Evolutionary conservation across 1,284 basidiomycete genomes (phyloP).

Genomic region (Rhodotorula mucilaginosa): DNA sequence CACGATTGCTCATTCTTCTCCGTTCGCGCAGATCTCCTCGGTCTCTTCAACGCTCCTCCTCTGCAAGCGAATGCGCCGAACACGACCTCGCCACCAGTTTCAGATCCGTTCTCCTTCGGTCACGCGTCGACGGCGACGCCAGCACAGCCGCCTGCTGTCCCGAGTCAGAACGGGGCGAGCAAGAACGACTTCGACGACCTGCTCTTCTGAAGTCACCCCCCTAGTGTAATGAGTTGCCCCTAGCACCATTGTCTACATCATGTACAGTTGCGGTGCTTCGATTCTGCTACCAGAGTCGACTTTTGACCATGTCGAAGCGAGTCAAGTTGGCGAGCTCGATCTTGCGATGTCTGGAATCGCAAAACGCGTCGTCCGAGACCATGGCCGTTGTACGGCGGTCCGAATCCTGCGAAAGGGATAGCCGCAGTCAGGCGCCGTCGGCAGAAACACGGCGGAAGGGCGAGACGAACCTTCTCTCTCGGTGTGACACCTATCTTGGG

Average conservation of each 20-base stretch:
- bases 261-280: background rate
- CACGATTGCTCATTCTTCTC: constrained; percentile 46
- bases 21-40: constrained; percentile 44
- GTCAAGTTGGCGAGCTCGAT: constrained; percentile 31
- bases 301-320: constrained; percentile 44
- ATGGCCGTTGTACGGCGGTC: constrained; percentile 5
- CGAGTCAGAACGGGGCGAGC: background rate
- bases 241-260: background rate
- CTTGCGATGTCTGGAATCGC: constrained; percentile 1
- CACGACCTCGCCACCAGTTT: no score
- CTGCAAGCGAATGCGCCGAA: background rate
- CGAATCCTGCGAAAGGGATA: constrained; percentile 9
- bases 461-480: constrained; percentile 67
- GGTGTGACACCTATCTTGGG: constrained; percentile 81
- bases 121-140: background rate
- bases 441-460: background rate
- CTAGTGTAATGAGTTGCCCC: background rate
- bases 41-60: constrained; percentile 37
- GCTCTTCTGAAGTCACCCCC: constrained; percentile 14
- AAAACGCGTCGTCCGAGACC: constrained; percentile 14
- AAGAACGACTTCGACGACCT: constrained; percentile 32
- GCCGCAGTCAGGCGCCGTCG: no score
- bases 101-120: constrained; percentile 14
- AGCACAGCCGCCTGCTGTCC: background rate
- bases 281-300: constrained; percentile 29